Evolutionary conservation across 2,329 filamentous ascomycete species (phyloP), one percentile per base, ranked within the genome.

Genomic region (Phaeosphaeriaceae sp.): DNA sequence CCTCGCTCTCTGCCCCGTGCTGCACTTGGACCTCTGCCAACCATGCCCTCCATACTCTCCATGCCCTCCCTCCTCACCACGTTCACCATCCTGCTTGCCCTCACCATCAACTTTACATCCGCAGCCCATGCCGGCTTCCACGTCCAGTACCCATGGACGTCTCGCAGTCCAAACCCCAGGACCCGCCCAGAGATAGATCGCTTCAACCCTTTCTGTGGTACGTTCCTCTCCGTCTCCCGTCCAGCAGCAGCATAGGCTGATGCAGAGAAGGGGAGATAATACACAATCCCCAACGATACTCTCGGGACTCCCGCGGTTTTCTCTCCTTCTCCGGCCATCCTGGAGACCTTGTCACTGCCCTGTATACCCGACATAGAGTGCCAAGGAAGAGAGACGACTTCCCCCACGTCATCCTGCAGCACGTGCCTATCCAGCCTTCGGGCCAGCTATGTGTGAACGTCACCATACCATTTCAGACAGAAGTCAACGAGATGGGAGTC

Each of bases 391-490:
- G 42, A 42, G 48, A 38, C 16, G 42, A 50, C 42, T 50, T 50
- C 42, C 20, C 29, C 6, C 3, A 33, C 21, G 38, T 42, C 15
- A 37, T 50, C 20, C 12, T 50, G 21, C 42, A 50, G 23, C 16
- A 42, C 32, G 35, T 50, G 20, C 36, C 48, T n/a, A 50, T 50
- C 30, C 48, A 46, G 42, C 48, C 48, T 42, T 50, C 28, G 15
- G 48, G 48, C 11, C 48, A 50, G 36, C 32, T 50, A 33, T 50
- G 48, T 46, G 41, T 50, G 20, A 50, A 50, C n/a, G 36, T 50
- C 23, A 50, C 42, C 7, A 42, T 50, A 41, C 42, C 35, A 30
- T 50, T 50, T 37, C 3, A 35, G 36, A 50, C 48, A 6, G 42
- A 42, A 16, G 28, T 26, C 29, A 28, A 42, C n/a, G 48, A 50